Conservation (phyloP, 2,329 filamentous ascomycete species). For the Taxawa tesnikishii region DNA sequence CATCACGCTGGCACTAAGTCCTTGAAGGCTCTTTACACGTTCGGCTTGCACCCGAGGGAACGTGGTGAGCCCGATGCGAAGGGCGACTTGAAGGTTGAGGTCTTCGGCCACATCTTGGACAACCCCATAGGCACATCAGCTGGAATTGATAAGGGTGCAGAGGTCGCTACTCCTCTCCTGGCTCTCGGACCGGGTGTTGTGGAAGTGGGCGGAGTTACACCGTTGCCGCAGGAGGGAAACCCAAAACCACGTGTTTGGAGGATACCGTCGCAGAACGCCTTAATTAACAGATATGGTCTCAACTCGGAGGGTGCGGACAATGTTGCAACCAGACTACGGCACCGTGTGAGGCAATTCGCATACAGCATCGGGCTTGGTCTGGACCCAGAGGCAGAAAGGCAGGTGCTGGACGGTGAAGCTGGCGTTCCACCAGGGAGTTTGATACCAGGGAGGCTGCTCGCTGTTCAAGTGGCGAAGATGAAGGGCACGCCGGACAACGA, state of each 20-base stretch:
- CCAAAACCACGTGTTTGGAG: constrained; percentile 80
- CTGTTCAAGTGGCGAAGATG: constrained; percentile 95
- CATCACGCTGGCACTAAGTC: constrained; percentile 65
- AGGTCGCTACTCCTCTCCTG: constrained; percentile 75
- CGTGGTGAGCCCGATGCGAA: constrained; percentile 47
- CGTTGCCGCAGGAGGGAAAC: constrained; percentile 79
- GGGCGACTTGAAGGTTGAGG: constrained; percentile 44
- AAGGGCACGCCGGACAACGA: constrained; percentile 80
- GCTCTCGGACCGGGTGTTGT: constrained; percentile 76
- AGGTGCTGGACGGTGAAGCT: constrained; percentile 65
- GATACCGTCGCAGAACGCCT: constrained; percentile 65
- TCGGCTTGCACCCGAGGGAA: constrained; percentile 73
- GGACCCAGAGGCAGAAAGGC: constrained; percentile 50
- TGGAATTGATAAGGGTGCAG: constrained; percentile 87
- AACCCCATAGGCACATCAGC: constrained; percentile 95
- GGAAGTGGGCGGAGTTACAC: constrained; percentile 84
- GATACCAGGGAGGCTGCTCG: constrained; percentile 60
- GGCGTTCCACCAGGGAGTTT: constrained; percentile 75
- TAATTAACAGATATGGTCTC: constrained; percentile 93
- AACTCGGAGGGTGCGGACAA: constrained; percentile 84
- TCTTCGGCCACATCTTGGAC: constrained; percentile 65
- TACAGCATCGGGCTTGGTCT: constrained; percentile 54
- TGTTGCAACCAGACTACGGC: constrained; percentile 66
- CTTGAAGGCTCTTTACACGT: constrained; percentile 59
- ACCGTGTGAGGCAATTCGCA: constrained; percentile 68